Evolutionary conservation across 495 filamentous ascomycete species (phyloP), one percentile per base, ranked within the genome.

Genomic region (Ascodesmis nigricans): DNA sequence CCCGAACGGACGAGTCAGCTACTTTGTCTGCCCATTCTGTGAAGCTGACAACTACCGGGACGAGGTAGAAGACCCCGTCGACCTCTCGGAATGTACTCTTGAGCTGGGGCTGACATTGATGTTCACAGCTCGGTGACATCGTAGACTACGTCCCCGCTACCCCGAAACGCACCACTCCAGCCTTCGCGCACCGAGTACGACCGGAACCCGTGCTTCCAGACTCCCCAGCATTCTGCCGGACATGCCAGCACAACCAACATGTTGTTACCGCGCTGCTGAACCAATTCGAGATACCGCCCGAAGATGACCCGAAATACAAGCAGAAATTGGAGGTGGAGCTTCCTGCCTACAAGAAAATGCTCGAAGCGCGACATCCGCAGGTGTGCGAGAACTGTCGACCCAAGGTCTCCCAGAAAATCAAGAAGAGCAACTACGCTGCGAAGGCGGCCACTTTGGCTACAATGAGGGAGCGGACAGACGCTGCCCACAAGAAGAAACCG

Each of bases 31-130:
- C 26, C 43, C 31, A 0, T 13, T 39, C 18, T 46, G 43, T 29
- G 30, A 41, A n/a, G 42, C 42, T 8, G 41, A 44, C 13, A 46
- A 46, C 24, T 32, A 46, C 22, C 42, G 44, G 10, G 43, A 46
- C 23, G 42, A 46, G 31, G 43, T 46, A 33, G 3, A 18, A 7
- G 23, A 11, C n/a, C 17, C 7, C 3, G 19, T 14, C 10, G 10
- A 2, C 10, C 19, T 30, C 5, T 1, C 1, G 14, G n/a, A 16
- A 8, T 8, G 14, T 24, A 3, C 20, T 39, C 5, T 9, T 10
- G 14, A 19, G 4, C n/a, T n/a, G n/a, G n/a, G n/a, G n/a, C 11
- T 3, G 23, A n/a, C 11, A 27, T 35, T 21, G 34, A 7, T 17
- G 9, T 4, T 10, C 36, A 6, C 10, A 43, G 41, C 32, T 29